Evolutionary conservation across 768 basidiomycete genomes (phyloP), one percentile per base, ranked within the genome.

Genomic region (Agrocybe praecox): DNA sequence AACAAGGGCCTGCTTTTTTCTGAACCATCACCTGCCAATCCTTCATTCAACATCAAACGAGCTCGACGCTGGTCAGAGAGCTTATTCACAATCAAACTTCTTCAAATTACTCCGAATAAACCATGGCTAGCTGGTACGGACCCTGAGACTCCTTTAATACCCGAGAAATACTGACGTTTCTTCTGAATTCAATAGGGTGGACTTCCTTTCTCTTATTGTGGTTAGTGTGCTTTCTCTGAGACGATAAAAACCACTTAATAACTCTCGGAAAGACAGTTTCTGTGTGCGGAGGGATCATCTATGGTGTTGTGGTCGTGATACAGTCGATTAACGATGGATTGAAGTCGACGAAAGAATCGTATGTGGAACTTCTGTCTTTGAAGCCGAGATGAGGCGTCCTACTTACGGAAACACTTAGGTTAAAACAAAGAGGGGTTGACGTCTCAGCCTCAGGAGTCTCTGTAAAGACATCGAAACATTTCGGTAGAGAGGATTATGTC

Each of bases 401-500:
- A 43, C 33, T 21, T 17, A 21, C 52, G 32, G n/a, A 42, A 18
- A 43, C 2, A 11, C 52, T 14, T 6, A 88, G 86, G 46, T 72
- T 90, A 47, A 83, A 86, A 67, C 72, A 72, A 10, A 77, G 74
- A 58, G 89, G 89, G 8, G 71, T 85, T 48, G 70, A 82, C 26
- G 69, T 90, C 46, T 84, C 87, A 0, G 69, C 76, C n/a, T 72
- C 74, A 3, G 89, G 89, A 3, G 76, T 90, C 12, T 80, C 86
- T 0, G 75, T 91, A 43, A 89, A 88, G 71, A 90, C 88, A 1
- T 67, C 76, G 19, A 80, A 77, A 56, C 77, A 79, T 6, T 79
- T 87, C 59, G 83, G 84, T 57, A 75, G 85, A 40, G 83, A 87
- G 52, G 78, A 81, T 42, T 90, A 90, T 57, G 73, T 90, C 2